Evolutionary conservation across 2,329 filamentous ascomycete species (phyloP), one percentile per base, ranked within the genome.

Genomic region (Biscogniauxia sp.): DNA sequence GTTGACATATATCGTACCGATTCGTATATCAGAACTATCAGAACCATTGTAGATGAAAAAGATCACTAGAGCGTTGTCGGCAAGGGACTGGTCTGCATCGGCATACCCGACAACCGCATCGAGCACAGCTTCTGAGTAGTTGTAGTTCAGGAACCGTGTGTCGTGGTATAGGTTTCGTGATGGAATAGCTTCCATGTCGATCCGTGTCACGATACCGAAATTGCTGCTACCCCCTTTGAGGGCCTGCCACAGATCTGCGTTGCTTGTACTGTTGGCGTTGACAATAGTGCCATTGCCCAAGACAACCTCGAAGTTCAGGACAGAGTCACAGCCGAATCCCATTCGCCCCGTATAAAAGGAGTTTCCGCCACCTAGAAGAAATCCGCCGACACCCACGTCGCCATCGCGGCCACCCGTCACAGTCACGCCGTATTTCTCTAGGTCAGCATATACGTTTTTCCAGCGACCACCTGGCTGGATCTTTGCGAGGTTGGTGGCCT

Each of bases 191-290:
- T 72, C 62, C 56, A 78, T 64, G 26, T 75, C 71, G 60, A 76
- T 76, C 3, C 67, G 66, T 13, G 78, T 75, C 2, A 76, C 73
- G 56, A 78, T 74, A 41, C 79, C 80, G 57, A 80, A 80, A 63
- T 83, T 83, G 67, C 72, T 77, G 26, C 74, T 70, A 9, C 81
- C 81, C 4, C 81, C 82, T 56, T 80, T 78, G 0, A 82, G 73
- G 3, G 80, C 80, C 59, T 70, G 73, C 68, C 73, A 83, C 2
- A 83, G 71, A 61, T 83, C 80, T 0, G 72, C 25, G 57, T 82
- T 75, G 0, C 69, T 58, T 0, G 66, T 61, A 1, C 61, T 65
- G 51, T 77, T 79, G 11, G 77, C 79, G 20, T 78, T 76, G 54
- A 81, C 65, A 51, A 83, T 74, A 0, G 63, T 57, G 11, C 80